Base-by-base conservation (phyloP, 2,329 filamentous ascomycete species). In the Colletotrichum theobromicola region DNA sequence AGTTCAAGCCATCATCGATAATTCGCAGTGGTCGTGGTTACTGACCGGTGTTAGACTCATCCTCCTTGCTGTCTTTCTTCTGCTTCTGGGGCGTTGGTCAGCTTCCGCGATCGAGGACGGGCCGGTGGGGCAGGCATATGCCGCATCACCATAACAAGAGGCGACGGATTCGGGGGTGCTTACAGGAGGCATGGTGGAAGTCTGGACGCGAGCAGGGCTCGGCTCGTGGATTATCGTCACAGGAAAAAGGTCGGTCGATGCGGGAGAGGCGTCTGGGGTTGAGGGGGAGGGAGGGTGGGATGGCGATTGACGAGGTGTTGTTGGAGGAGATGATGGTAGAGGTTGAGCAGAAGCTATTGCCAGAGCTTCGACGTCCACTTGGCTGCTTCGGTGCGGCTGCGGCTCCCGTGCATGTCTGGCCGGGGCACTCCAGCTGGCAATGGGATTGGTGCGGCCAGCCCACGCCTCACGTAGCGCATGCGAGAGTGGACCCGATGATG, bases 151-250 rank as follows among this genome's bases (percentile, higher is more conserved):
- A 71, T 50, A 50, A 72, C 57, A 72, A 57, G 67, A 35, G 72
- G 34, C 55, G n/a, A 55, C 60, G 35, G 35, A 50, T 77, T 76
- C 58, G 68, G 63, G 55, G 46, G 75, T 82, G 85, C 88, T 85
- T 88, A 91, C 89, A 80, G 89, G 85, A 85, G 89, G 86, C 89
- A 91, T 91, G 79, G 84, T 88, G 85, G 82, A 80, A 80, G 83
- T 79, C 78, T 79, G 76, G 75, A 79, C 77, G 32, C 77, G 77
- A 75, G 70, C 57, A 70, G 67, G 74, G 74, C 76, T 69, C 58
- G 77, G 53, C 70, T 69, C 67, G 58, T 72, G 66, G 24, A 74
- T 46, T 37, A 68, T 64, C 70, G 69, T 69, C 64, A 63, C 68
- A 64, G 66, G 70, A 60, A 58, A 37, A 62, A 30, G 50, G 30